Evolutionary conservation across 768 basidiomycete genomes (phyloP).

Genomic region (Lentinula guzmanii): DNA sequence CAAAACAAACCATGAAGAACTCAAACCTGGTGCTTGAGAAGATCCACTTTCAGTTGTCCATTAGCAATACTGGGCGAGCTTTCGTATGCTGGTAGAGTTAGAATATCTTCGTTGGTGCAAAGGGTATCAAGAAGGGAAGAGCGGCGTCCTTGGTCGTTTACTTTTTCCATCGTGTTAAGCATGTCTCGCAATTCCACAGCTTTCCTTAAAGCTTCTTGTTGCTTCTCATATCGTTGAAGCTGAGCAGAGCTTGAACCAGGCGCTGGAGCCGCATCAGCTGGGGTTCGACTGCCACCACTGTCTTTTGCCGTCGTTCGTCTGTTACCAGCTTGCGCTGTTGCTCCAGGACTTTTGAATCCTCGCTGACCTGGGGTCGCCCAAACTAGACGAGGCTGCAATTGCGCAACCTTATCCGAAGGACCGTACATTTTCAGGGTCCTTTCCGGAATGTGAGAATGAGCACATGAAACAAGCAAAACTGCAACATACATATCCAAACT

Average conservation of each 20-base stretch:
- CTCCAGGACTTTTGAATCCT: slow-evolving; percentile 34
- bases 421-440: slow-evolving; percentile 75
- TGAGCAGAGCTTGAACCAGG: slow-evolving; percentile 4
- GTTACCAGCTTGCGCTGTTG: slow-evolving; percentile 8
- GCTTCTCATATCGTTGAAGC: slow-evolving; percentile 33
- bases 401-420: slow-evolving; percentile 46
- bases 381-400: slow-evolving; percentile 58
- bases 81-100: slow-evolving; percentile 64
- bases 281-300: background rate
- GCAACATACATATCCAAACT: slow-evolving; percentile 54
- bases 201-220: slow-evolving; percentile 48
- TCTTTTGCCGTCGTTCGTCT: background rate
- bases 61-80: slow-evolving; percentile 64
- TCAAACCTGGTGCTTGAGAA: slow-evolving; percentile 77
- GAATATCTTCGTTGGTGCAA: slow-evolving; percentile 62
- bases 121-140: slow-evolving; percentile 65
- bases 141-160: slow-evolving; percentile 72
- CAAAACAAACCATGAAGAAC: background rate
- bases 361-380: slow-evolving; percentile 73
- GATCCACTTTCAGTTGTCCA: slow-evolving; percentile 63
- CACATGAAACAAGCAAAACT: background rate
- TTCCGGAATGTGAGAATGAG: background rate
- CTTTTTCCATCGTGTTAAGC: slow-evolving; percentile 63
- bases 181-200: slow-evolving; percentile 65
- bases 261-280: slow-evolving; percentile 10